phyloP scores from a whole-genome alignment of 345 rosid genomes.

The Clarkia xantiana region DNA sequence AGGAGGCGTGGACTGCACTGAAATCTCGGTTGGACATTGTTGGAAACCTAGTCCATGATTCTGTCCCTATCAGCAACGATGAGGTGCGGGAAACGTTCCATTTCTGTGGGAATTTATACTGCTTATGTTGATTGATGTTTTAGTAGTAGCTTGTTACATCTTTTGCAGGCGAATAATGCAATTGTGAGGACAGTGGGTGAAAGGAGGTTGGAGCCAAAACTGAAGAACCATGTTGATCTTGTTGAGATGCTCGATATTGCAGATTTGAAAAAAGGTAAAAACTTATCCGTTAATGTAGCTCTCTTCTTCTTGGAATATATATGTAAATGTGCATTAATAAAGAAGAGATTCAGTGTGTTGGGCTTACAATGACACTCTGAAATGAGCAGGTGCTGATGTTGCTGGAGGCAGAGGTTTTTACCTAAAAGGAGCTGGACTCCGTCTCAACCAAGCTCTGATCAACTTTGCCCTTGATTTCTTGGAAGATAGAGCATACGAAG shows the following conservation, averaged over 20 bases:
- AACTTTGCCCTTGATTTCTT: constrained; percentile 66
- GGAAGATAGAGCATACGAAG: constrained; percentile 50
- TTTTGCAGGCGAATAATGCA: constrained; percentile 49
- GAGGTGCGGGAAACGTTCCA: constrained; percentile 33
- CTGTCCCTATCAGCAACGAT: constrained; percentile 58
- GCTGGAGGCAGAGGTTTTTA: constrained; percentile 90
- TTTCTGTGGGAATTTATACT: not conserved
- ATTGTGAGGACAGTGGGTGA: constrained; percentile 51
- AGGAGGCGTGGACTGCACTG: constrained; percentile 36
- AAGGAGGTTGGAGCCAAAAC: constrained; percentile 34
- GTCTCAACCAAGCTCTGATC: constrained; percentile 86
- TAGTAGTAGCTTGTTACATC: constrained; percentile 1
- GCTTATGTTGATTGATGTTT: not conserved
- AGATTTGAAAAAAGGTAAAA: constrained; percentile 56
- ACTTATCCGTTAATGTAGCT: too few species aligned
- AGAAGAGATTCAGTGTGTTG: too few species aligned
- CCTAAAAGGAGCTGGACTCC: constrained; percentile 71
- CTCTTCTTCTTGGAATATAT: too few species aligned
- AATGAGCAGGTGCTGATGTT: constrained; percentile 49
- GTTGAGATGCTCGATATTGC: constrained; percentile 81
- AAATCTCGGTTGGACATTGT: constrained; percentile 44
- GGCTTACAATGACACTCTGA: too few species aligned
- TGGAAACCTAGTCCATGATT: constrained; percentile 86
- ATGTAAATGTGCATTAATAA: too few species aligned
- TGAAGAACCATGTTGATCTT: constrained; percentile 85